phyloP scores from a whole-genome alignment of 1,284 basidiomycete genomes.

The Fistulinella cinereoalba region DNA sequence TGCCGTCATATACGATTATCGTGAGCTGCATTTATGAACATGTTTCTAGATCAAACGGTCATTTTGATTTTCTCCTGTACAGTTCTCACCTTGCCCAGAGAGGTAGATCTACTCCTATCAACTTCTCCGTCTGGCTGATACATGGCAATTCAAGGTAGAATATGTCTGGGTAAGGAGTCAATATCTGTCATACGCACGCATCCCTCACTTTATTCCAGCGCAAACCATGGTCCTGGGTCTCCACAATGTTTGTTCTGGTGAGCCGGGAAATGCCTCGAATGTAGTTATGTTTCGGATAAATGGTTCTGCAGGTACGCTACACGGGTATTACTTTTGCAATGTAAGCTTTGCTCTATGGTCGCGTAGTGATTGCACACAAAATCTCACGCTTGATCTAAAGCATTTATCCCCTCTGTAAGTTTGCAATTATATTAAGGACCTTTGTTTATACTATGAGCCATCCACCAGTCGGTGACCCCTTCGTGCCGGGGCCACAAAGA shows the following conservation, averaged over 20 bases:
- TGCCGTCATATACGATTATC: neutral
- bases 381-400: no score
- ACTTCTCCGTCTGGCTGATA: neutral
- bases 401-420: no score
- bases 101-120: neutral
- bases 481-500: neutral
- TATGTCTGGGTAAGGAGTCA: neutral
- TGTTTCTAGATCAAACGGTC: neutral
- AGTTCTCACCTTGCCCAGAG: neutral
- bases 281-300: neutral
- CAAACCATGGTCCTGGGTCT: neutral
- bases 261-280: neutral
- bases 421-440: neutral
- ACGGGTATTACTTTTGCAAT: neutral
- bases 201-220: neutral
- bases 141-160: neutral
- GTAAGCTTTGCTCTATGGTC: no score
- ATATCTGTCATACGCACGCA: neutral
- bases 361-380: no score
- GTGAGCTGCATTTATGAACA: neutral
- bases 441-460: neutral
- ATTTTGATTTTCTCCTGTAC: neutral
- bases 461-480: neutral
- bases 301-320: neutral
- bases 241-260: neutral